Base-by-base conservation (phyloP, 768 basidiomycete genomes). In the Ramaria sp. region DNA sequence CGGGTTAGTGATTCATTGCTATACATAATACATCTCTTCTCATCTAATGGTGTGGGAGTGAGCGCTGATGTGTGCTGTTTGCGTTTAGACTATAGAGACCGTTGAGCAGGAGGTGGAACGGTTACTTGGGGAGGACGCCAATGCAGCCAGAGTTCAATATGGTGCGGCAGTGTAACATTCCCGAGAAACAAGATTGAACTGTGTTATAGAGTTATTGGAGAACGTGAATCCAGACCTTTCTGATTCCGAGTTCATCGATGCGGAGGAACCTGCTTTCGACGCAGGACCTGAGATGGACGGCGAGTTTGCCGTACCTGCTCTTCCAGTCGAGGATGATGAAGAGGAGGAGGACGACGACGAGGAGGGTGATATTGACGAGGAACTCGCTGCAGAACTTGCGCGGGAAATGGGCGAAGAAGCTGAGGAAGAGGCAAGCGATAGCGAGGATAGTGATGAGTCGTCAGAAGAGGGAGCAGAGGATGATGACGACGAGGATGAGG, bases 101-200 rank as follows among this genome's bases (percentile, higher is more conserved):
- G 91, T 94, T 6, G 92, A 96, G 68, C 82, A 91, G 68, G 91
- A 92, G 65, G 92, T 96, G 9, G 93, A 95, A 67, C 75, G 91
- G 54, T 69, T 96, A 19, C 70, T 95, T 19, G 86, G 86, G 58
- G 84, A 86, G 62, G 92, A 95, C 68, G 77, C 83, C 1, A 66
- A 82, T 41, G 89, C 92, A 2, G 67, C 77, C 0, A 80, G 89
- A 58, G 84, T 90, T 54, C 82, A 85, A 72, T 92, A 84, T 61
- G 88, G 91, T 84, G 65, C 41, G 76, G 60, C 7, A 46, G 19
- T 19, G 9, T 37, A n/a, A 20, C 5, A 22, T 42, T 50, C 3
- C 13, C 41, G 45, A 27, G 7, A 38, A 17, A 42, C n/a, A 20
- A 39, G 33, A 60, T 46, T 48, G 51, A 55, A 10, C 9, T 54